Conservation (phyloP, 2,329 filamentous ascomycete species). For the Epicoccum nigrum region DNA sequence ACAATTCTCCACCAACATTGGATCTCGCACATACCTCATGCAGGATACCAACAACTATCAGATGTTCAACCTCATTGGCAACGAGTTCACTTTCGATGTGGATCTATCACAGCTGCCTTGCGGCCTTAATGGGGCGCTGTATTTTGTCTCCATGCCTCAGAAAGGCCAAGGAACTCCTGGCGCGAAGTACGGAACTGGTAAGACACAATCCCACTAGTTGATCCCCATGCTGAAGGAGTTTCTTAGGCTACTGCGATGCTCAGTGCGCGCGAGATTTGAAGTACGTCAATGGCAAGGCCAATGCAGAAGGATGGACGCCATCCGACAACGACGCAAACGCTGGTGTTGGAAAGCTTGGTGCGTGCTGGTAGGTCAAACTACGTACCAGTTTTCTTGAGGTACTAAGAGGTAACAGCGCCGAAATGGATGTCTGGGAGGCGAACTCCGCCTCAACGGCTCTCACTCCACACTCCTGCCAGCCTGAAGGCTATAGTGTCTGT, state of each 20-base stretch:
- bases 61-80: slow-evolving; percentile 46
- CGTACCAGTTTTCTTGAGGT: background rate
- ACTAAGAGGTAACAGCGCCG: slow-evolving; percentile 43
- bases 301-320: slow-evolving; percentile 60
- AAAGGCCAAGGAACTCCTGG: slow-evolving; percentile 54
- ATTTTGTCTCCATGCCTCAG: slow-evolving; percentile 62
- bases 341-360: slow-evolving; percentile 60
- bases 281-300: slow-evolving; percentile 60
- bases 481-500: slow-evolving; percentile 59
- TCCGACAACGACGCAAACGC: slow-evolving; percentile 61
- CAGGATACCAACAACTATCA: slow-evolving; percentile 40
- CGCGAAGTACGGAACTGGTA: slow-evolving; percentile 60
- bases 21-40: slow-evolving; percentile 47
- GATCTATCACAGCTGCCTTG: slow-evolving; percentile 67
- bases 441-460: slow-evolving; percentile 67
- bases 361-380: slow-evolving; percentile 58
- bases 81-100: slow-evolving; percentile 49
- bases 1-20: slow-evolving; percentile 48
- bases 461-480: slow-evolving; percentile 68
- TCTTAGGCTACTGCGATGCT: slow-evolving; percentile 47
- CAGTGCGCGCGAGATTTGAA: slow-evolving; percentile 54
- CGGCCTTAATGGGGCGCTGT: slow-evolving; percentile 66
- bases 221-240: background rate
- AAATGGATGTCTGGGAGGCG: slow-evolving; percentile 71
- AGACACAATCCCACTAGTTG: slow-evolving; percentile 34